Evolutionary conservation across 768 basidiomycete species (phyloP).

Genomic region (Antrodiella citrinella): DNA sequence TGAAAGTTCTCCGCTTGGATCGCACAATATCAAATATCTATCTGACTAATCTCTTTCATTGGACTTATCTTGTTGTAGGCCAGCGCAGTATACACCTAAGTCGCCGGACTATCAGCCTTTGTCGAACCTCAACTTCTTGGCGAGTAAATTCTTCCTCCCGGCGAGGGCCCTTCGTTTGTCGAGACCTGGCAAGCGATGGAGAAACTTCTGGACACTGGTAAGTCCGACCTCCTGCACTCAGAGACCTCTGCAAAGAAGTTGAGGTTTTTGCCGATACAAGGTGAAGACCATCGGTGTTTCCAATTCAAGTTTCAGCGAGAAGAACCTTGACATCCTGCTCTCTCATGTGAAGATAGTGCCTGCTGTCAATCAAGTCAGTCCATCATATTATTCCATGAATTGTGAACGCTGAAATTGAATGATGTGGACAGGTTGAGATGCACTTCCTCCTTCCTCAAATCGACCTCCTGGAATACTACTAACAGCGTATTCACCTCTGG

Average conservation of each 20-base stretch:
- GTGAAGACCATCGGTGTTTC: conserved; percentile 47
- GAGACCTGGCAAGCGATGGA: conserved; percentile 23
- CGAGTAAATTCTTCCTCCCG: conserved; percentile 14
- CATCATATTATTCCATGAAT: neutral
- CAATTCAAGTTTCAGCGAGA: conserved; percentile 49
- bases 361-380: conserved; percentile 34
- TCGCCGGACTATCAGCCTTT: no score
- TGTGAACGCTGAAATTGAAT: no score
- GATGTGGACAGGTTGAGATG: conserved; percentile 34
- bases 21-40: no score
- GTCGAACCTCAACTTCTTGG: no score
- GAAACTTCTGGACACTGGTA: conserved; percentile 14
- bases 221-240: neutral
- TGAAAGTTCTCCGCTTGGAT: no score
- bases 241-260: neutral
- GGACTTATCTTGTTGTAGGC: no score
- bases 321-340: conserved; percentile 31
- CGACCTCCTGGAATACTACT: conserved; percentile 42
- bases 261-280: conserved; percentile 17
- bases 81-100: no score
- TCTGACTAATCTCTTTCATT: no score
- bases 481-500: conserved; percentile 44
- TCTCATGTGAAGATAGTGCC: conserved; percentile 33
- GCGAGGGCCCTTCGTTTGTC: conserved; percentile 1
- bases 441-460: conserved; percentile 45